Evolutionary conservation across 2,329 filamentous ascomycete genomes (phyloP), one percentile per base, ranked within the genome.

Genomic region (Cladosporium colombiae): DNA sequence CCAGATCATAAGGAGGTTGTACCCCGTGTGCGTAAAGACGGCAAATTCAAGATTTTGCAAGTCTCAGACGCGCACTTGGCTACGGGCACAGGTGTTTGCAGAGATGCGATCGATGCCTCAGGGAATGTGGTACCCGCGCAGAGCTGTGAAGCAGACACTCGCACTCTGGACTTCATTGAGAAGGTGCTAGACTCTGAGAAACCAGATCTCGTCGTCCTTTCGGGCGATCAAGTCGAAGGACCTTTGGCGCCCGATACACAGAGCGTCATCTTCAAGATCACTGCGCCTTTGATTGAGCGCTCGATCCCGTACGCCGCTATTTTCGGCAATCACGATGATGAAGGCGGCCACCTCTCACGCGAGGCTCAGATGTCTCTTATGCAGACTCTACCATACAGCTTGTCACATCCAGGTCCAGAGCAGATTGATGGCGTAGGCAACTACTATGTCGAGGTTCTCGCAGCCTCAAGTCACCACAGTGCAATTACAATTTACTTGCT

Each of bases 281-380:
- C 92, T 6, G 88, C 91, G 57, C 84, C 96, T 14, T 87, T 99
- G 60, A 90, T 92, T 68, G 88, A 92, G 76, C 91, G 91, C 76
- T 92, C 92, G 73, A 92, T 98, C 44, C 95, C 95, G 0, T 98
- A 96, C 74, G 91, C 93, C 18, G 89, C 90, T 67, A 98, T 99
- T 67, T 97, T 98, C 74, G 95, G 95, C 65, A 99, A 99, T 77
- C 95, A 99, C 78, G 95, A 99, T 74, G 94, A 98, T 73, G 94
- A 98, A 81, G 89, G 89, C 37, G 57, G 65, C 13, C 67, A 69
- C 11, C 85, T 97, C 70, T 87, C 89, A 18, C 90, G 95, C 65
- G 82, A 85, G 5, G 86, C 87, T 2, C 89, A 95, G 74, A 98
- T 99, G 93, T 83, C 88, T 3, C 83, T 99, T 16, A 88, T 97